Conservation (phyloP, 2,329 filamentous ascomycete species). For the Claviceps purpurea region DNA sequence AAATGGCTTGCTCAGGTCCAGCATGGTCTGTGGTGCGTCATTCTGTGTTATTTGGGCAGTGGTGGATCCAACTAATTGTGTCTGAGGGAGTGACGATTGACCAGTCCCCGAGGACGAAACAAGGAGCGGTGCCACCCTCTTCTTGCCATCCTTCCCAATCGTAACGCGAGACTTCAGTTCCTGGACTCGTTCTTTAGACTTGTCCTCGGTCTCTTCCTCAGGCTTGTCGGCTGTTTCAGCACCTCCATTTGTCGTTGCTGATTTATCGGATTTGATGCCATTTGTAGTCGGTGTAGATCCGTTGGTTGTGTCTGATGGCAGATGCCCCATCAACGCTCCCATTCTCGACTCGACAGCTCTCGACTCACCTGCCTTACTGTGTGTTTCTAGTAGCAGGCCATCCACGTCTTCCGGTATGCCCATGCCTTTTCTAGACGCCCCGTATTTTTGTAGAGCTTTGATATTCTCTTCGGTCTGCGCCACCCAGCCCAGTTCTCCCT, state of each 20-base stretch:
- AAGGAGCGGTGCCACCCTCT: slow-evolving; percentile 81
- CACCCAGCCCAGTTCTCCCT: slow-evolving; percentile 80
- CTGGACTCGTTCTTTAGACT: slow-evolving; percentile 39
- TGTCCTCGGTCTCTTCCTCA: slow-evolving; percentile 36
- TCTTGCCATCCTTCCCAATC: slow-evolving; percentile 92
- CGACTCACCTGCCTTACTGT: slow-evolving; percentile 81
- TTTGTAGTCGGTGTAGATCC: slow-evolving; percentile 33
- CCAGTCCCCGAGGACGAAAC: slow-evolving; percentile 82
- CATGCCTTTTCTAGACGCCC: slow-evolving; percentile 72
- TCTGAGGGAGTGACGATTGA: slow-evolving; percentile 77
- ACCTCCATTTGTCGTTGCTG: slow-evolving; percentile 25
- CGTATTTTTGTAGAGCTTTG: slow-evolving; percentile 84
- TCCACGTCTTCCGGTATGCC: slow-evolving; percentile 90
- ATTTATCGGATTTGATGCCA: slow-evolving; percentile 34
- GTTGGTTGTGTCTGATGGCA: slow-evolving; percentile 39
- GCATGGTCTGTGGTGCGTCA: slow-evolving; percentile 65
- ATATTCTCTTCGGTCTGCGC: slow-evolving; percentile 81
- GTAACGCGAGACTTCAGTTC: slow-evolving; percentile 81
- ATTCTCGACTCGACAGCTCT: slow-evolving; percentile 86
- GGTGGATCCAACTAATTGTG: slow-evolving; percentile 69
- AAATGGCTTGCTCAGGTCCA: slow-evolving; percentile 88
- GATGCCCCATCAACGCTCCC: slow-evolving; percentile 96
- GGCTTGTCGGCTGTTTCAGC: slow-evolving; percentile 18
- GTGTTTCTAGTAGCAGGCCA: slow-evolving; percentile 73
- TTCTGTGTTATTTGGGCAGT: slow-evolving; percentile 48